These are phyloP conservation scores for Penicillium malachiteum DNA, from an alignment of 495 filamentous ascomycete species.

Conservation along the genomic window DNA sequence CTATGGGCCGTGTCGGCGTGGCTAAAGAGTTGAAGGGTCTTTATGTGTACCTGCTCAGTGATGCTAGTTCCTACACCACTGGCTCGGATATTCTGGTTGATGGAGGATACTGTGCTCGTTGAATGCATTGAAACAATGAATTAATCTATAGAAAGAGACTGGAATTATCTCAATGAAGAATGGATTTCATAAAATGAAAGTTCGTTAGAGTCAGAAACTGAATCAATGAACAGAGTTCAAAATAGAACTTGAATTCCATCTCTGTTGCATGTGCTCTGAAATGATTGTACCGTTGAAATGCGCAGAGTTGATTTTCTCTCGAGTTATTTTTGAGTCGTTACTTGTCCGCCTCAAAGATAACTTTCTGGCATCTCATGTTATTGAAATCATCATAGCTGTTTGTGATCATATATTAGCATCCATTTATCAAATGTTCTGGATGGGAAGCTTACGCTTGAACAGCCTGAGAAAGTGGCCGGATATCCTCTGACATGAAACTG, in stretches of 20 bases:
- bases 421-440: not conserved
- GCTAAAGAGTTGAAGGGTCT: slow-evolving; percentile 75
- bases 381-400: slow-evolving; percentile 37
- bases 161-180: too few species aligned
- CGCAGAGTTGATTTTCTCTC: too few species aligned
- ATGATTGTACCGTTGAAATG: too few species aligned
- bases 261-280: too few species aligned
- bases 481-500: slow-evolving; percentile 39
- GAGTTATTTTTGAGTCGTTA: slow-evolving; percentile 3
- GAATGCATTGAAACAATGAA: not conserved
- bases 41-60: slow-evolving; percentile 73
- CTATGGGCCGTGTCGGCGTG: slow-evolving; percentile 55
- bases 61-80: slow-evolving; percentile 70
- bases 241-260: too few species aligned
- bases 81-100: slow-evolving; percentile 68
- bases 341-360: slow-evolving; percentile 38
- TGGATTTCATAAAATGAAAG: too few species aligned
- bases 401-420: not conserved
- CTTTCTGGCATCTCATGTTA: slow-evolving; percentile 36
- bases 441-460: slow-evolving; percentile 28
- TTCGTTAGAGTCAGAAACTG: too few species aligned
- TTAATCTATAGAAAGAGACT: too few species aligned
- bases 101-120: slow-evolving; percentile 31
- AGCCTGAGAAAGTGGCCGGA: slow-evolving; percentile 37
- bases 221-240: too few species aligned